phyloP scores from a whole-genome alignment of 108 stramenopile species.

The Skeletonema potamos region DNA sequence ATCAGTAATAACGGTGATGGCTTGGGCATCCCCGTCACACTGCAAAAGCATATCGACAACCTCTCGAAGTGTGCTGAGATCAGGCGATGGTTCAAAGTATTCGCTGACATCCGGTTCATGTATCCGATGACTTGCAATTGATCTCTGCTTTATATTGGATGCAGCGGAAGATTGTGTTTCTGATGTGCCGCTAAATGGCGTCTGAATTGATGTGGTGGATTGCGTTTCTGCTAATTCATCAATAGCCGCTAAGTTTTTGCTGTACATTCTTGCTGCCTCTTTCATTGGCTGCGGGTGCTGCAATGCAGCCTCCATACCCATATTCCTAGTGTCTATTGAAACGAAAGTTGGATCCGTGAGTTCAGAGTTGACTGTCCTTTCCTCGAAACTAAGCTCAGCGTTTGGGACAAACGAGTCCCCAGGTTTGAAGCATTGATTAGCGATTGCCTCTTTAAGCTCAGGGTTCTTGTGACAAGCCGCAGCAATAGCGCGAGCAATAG shows the following conservation, averaged over 20 bases:
- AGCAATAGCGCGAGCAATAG: background rate
- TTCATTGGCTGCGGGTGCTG: background rate
- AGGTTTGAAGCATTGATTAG: background rate
- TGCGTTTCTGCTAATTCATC: background rate
- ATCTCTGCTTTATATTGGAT: background rate
- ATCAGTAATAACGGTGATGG: conserved; percentile 19
- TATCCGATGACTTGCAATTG: conserved; percentile 22
- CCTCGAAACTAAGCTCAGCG: background rate
- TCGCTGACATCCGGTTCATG: conserved; percentile 8
- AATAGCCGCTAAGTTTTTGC: background rate
- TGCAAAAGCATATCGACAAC: conserved; percentile 8
- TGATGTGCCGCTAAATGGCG: too few species aligned
- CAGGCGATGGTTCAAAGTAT: conserved; percentile 4
- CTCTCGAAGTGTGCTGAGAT: conserved; percentile 19
- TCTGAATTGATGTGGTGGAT: too few species aligned
- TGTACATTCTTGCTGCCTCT: background rate
- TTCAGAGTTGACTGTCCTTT: background rate
- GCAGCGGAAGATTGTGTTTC: background rate
- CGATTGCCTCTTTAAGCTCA: background rate
- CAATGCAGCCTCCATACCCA: too few species aligned
- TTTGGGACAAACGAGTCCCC: background rate
- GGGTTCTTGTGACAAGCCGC: background rate
- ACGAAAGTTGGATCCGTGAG: background rate
- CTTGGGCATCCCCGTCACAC: conserved; percentile 12
- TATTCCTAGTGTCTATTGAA: too few species aligned